Conservation (phyloP, 345 rosid genomes). For the Salix exigua region DNA sequence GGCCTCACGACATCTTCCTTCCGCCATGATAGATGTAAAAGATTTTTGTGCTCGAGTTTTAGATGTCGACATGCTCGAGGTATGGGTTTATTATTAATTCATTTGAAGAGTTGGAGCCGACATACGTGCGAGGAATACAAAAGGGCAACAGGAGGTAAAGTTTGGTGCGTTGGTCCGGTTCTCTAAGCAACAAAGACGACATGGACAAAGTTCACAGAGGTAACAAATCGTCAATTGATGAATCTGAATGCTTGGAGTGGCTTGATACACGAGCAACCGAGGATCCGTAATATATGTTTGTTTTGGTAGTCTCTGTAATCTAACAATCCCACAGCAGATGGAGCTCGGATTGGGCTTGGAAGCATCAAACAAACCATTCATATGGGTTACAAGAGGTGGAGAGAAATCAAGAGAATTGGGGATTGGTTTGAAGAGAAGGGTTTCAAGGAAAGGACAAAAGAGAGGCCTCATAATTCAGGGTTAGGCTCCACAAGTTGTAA, state of each 20-base stretch:
- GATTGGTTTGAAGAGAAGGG: conserved; percentile 7
- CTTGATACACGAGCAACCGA: neutral
- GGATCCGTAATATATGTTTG: conserved; percentile 15
- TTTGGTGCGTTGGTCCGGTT: conserved; percentile 22
- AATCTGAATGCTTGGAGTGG: neutral
- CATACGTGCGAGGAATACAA: neutral
- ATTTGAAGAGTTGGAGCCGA: conserved; percentile 14
- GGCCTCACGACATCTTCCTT: neutral
- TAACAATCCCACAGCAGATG: conserved; percentile 1
- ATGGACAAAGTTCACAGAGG: conserved; percentile 11
- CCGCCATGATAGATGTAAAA: neutral
- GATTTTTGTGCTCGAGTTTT: neutral
- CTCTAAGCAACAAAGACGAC: conserved; percentile 4
- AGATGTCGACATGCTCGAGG: neutral
- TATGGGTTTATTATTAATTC: conserved; percentile 10
- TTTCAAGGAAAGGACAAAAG: conserved; percentile 1
- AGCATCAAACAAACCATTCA: conserved; percentile 11
- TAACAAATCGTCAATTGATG: neutral
- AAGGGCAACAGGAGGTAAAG: neutral
- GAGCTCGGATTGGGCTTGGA: conserved; percentile 15
- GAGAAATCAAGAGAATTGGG: conserved; percentile 3
- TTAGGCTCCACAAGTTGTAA: conserved; percentile 15
- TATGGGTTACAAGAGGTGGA: conserved; percentile 12
- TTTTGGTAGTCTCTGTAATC: conserved; percentile 12
- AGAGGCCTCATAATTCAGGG: conserved; percentile 11